Conservation (phyloP, 306 rosid species). For the Amphicarpaea edgeworthii region DNA sequence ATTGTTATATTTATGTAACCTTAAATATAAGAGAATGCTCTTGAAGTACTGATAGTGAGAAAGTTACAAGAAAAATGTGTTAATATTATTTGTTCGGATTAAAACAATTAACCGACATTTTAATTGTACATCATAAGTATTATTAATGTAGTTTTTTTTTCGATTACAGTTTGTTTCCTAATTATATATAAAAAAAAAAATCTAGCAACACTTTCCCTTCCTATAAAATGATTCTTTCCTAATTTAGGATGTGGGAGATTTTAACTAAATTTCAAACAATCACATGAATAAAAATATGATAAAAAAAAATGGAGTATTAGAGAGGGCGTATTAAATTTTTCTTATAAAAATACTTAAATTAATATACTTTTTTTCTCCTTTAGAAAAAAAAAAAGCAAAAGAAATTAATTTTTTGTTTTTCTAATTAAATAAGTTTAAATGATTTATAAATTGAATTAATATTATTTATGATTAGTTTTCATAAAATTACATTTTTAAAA, state of each 20-base stretch:
- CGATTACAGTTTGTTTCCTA: neutral
- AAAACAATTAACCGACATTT: neutral
- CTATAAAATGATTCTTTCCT: too few relatives aligned
- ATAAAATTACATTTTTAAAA: neutral
- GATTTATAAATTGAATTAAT: neutral
- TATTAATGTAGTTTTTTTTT: neutral
- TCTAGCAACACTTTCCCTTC: too few relatives aligned
- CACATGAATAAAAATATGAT: too few relatives aligned
- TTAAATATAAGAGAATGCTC: conserved; percentile 11
- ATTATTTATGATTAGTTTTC: neutral
- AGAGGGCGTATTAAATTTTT: too few relatives aligned
- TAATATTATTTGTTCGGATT: neutral
- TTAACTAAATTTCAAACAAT: too few relatives aligned
- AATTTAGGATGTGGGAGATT: too few relatives aligned
- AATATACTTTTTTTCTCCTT: neutral
- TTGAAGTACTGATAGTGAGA: neutral
- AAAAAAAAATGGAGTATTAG: too few relatives aligned
- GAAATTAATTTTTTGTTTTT: neutral
- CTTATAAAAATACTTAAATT: neutral
- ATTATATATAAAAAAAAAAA: neutral
- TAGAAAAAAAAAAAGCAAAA: neutral
- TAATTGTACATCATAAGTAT: neutral
- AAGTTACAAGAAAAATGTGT: neutral
- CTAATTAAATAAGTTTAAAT: neutral
- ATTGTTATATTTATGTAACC: neutral